phyloP scores from a whole-genome alignment of 768 basidiomycete genomes.

The Strobilomyces dryophilus region DNA sequence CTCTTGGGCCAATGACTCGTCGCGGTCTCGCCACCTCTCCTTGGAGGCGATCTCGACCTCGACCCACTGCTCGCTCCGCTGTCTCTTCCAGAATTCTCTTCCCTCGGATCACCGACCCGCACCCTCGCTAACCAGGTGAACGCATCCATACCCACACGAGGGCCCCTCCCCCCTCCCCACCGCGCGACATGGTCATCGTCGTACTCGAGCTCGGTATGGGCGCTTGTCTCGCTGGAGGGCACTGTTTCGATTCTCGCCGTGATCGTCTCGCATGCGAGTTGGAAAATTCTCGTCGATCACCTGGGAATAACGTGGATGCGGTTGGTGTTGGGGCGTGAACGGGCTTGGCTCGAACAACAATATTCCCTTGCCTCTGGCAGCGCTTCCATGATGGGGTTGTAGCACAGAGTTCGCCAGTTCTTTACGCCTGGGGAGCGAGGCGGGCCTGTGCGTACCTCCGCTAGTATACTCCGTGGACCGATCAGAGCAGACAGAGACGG shows the following conservation, averaged over 20 bases:
- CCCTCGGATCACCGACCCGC: conserved; percentile 53
- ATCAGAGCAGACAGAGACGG: conserved; percentile 64
- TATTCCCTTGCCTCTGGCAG: conserved; percentile 29
- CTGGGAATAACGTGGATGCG: conserved; percentile 34
- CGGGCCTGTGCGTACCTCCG: conserved; percentile 61
- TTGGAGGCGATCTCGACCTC: conserved; percentile 36
- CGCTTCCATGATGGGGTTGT: conserved; percentile 33
- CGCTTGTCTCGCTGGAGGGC: conserved; percentile 12
- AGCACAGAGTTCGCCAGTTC: conserved; percentile 25
- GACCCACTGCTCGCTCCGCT: conserved; percentile 45
- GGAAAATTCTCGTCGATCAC: conserved; percentile 8
- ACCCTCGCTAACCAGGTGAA: conserved; percentile 73
- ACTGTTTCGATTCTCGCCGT: conserved; percentile 8
- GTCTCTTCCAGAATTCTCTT: conserved; percentile 53
- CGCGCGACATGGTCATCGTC: conserved; percentile 44
- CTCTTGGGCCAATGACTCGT: conserved; percentile 21
- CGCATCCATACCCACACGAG: conserved; percentile 64
- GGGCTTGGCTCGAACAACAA: conserved; percentile 34
- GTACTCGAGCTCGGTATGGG: conserved; percentile 23
- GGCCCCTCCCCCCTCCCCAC: conserved; percentile 45
- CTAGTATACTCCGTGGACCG: conserved; percentile 62
- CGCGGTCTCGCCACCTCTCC: conserved; percentile 10
- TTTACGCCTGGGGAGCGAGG: conserved; percentile 23
- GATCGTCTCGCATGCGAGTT: conserved; percentile 12
- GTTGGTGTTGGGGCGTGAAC: conserved; percentile 20